A percentile compares a stretch with the other conserved stretches of the same genome.
Evolutionary conservation across 1,139 yeast genomes (phyloP).

Genomic region (Kodamaea sp.): DNA sequence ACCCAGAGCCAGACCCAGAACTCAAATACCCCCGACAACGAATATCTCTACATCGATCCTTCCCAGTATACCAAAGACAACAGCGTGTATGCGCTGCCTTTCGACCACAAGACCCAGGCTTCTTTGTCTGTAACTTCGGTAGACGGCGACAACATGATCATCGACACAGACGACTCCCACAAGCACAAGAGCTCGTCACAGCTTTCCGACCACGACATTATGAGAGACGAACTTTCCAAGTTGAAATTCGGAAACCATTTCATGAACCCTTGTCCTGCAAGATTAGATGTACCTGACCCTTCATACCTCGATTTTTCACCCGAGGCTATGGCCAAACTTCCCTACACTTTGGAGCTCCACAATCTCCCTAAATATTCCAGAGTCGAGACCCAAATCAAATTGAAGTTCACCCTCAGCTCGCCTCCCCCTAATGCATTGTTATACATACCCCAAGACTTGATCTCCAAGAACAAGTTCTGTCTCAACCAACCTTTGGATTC

Average conservation of each 20-base stretch:
- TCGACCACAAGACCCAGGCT: conserved; percentile 7
- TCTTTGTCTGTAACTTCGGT: conserved; percentile 5
- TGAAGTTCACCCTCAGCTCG: conserved; percentile 66
- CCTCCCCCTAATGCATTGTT: conserved; percentile 70
- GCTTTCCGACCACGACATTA: conserved; percentile 43
- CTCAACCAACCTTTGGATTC: conserved; percentile 48
- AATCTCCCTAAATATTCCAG: conserved; percentile 80
- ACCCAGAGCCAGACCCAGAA: background rate
- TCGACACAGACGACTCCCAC: background rate
- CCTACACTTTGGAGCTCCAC: conserved; percentile 57
- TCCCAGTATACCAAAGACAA: conserved; percentile 13
- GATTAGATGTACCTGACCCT: conserved; percentile 33
- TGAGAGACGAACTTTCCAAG: conserved; percentile 54
- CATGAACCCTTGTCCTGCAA: conserved; percentile 41
- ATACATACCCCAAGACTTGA: conserved; percentile 82
- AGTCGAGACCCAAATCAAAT: conserved; percentile 92
- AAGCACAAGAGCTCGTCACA: conserved; percentile 7
- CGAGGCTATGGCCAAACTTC: conserved; percentile 44
- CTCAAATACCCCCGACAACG: conserved; percentile 16
- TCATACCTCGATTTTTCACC: conserved; percentile 42
- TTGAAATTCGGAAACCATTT: conserved; percentile 56
- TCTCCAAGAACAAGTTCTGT: conserved; percentile 79
- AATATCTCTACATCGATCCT: conserved; percentile 26
- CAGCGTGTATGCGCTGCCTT: conserved; percentile 19
- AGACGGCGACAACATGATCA: conserved; percentile 1